Base-by-base conservation (phyloP, 1,139 yeast species). In the Yamadazyma dushanensis region DNA sequence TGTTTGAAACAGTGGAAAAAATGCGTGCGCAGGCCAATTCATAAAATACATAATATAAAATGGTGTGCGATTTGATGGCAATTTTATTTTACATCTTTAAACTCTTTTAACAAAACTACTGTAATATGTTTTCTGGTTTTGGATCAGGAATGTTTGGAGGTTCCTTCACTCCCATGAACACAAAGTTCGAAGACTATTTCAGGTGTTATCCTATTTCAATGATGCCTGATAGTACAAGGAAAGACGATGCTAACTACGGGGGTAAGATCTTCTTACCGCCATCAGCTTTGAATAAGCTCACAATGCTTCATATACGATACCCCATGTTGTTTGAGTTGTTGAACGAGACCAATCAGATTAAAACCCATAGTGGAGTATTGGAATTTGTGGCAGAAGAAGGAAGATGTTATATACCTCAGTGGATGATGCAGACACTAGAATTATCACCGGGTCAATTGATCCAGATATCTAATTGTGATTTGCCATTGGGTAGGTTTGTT, bases 371-470 rank as follows among this genome's bases (percentile, higher is more conserved):
- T 33, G 99, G 99, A 51, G 98, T 94, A 11, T 66, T 94, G 47
- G 98, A 94, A 62, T 94, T 94, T 57, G 85, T 86, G 21, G 97
- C 98, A 0, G 98, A 92, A 56, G 98, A 94, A 65, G 99, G 99
- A 14, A 72, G 98, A 41, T 94, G 80, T 3, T 94, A 94, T 56
- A 56, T 92, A 30, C 99, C 99, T 0, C 90, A 87, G 51, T 94
- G 99, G 99, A 90, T 92, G 94, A 80, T 92, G 89, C 73, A 65
- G 32, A 85, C 95, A 0, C 63, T 94, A 32, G 68, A 72, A 24
- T 64, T 86, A 9, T 75, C 75, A 32, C 87, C 96, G 0, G 98
- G 98, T 0, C 76, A 87, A 17, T 66, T 94, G 43, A 65, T 92
- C 17, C 83, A 83, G 46, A 76, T 94, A 28, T 73, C 81, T 31